These are phyloP conservation scores for Sarocladiaceae sp. DNA, from an alignment of 2,329 filamentous ascomycete species.

Conservation along the genomic window DNA sequence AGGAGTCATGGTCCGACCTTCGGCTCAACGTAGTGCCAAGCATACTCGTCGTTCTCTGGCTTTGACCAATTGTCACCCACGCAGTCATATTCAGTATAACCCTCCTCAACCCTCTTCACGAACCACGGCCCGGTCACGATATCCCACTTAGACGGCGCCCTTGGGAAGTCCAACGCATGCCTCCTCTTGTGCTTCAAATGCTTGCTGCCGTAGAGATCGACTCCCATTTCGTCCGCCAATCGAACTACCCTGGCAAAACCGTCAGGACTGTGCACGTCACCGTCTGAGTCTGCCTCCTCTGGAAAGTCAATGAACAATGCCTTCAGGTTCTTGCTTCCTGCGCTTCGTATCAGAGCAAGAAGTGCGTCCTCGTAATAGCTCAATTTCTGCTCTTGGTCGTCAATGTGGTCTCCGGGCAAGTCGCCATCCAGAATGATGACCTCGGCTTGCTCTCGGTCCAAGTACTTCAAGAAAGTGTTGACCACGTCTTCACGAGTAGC, in stretches of 20 bases:
- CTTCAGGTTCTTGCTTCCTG: neutral
- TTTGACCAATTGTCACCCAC: neutral
- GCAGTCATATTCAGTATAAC: neutral
- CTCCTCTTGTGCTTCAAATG: neutral
- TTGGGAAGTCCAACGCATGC: neutral
- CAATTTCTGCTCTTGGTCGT: neutral
- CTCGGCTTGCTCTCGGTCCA: neutral
- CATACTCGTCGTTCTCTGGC: neutral
- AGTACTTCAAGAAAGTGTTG: neutral
- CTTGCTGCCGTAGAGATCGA: neutral
- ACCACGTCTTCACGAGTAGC: neutral
- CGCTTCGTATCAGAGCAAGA: neutral
- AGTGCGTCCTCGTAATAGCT: constrained; percentile 1
- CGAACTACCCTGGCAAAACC: neutral
- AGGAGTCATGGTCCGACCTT: neutral
- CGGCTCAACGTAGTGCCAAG: neutral
- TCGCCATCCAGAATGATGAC: constrained; percentile 5
- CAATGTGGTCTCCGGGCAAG: neutral
- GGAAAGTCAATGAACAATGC: constrained; percentile 1
- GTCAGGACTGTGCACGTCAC: neutral
- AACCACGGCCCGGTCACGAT: neutral
- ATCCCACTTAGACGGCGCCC: neutral
- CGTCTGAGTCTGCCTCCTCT: neutral
- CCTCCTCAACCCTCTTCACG: neutral
- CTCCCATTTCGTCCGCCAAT: neutral